Conservation (phyloP, 345 rosid genomes). For the Noccaea bulbosa region DNA sequence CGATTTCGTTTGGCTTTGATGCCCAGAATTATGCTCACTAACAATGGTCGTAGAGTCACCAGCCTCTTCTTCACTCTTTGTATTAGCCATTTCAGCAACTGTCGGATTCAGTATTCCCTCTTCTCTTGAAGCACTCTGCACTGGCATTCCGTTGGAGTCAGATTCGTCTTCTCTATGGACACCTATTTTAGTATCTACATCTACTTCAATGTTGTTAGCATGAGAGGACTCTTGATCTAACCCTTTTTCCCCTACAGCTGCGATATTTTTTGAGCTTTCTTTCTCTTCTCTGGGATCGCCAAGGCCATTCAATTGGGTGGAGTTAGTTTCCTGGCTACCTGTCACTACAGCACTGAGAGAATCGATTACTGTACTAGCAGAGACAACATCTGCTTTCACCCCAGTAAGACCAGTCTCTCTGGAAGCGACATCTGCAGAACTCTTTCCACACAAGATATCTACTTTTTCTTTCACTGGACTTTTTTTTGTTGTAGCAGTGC, state of each 20-base stretch:
- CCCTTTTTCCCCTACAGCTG: constrained; percentile 46
- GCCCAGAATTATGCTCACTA: constrained; percentile 34
- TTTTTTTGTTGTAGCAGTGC: constrained; percentile 41
- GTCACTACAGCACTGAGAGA: constrained; percentile 45
- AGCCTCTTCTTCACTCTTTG: constrained; percentile 48
- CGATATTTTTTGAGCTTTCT: constrained; percentile 44
- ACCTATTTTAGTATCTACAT: constrained; percentile 57
- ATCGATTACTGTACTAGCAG: constrained; percentile 44
- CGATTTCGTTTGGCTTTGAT: constrained; percentile 25
- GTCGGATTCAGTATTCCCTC: constrained; percentile 47
- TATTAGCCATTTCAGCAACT: constrained; percentile 50
- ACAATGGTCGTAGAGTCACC: constrained; percentile 33
- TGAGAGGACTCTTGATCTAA: constrained; percentile 70
- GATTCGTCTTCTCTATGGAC: constrained; percentile 46
- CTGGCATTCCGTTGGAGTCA: constrained; percentile 46
- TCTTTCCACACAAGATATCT: constrained; percentile 46
- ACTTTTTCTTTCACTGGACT: constrained; percentile 44
- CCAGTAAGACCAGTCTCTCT: constrained; percentile 47
- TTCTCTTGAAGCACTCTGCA: constrained; percentile 44
- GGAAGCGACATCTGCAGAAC: constrained; percentile 43
- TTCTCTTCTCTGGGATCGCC: constrained; percentile 46
- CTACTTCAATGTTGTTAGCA: constrained; percentile 47
- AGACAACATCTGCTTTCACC: constrained; percentile 47
- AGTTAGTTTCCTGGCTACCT: constrained; percentile 48
- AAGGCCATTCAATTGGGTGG: constrained; percentile 50